Evolutionary conservation across 164 flowering plant species (phyloP).

Genomic region (Hamamelis virginiana): DNA sequence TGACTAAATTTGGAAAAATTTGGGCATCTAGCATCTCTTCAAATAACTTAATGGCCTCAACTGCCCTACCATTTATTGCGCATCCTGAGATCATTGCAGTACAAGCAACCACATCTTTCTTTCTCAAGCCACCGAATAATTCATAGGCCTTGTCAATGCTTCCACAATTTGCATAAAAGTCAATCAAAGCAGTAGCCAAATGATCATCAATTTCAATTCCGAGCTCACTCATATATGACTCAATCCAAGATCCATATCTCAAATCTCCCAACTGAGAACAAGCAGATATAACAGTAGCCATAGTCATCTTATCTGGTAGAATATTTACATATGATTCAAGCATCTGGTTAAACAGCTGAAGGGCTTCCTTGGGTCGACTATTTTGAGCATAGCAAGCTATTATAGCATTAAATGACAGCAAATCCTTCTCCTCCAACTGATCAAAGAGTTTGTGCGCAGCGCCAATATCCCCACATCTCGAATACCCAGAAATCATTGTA

Average conservation of each 20-base stretch:
- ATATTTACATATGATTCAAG: slow-evolving; percentile 10
- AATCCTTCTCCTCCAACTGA: slow-evolving; percentile 23
- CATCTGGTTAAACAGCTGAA: slow-evolving; percentile 28
- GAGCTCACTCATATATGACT: slow-evolving; percentile 18
- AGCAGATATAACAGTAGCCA: slow-evolving; percentile 35
- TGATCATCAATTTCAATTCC: slow-evolving; percentile 33
- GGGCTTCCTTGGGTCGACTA: slow-evolving; percentile 26
- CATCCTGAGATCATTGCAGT: slow-evolving; percentile 41
- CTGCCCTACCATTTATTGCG: slow-evolving; percentile 34
- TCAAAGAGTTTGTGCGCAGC: slow-evolving; percentile 31
- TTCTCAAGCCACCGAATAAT: slow-evolving; percentile 22
- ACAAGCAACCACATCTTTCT: slow-evolving; percentile 35
- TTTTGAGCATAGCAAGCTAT: slow-evolving; percentile 43
- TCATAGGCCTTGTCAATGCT: slow-evolving; percentile 32
- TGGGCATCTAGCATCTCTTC: slow-evolving; percentile 28
- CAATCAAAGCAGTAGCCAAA: slow-evolving; percentile 35
- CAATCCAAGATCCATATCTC: slow-evolving; percentile 28
- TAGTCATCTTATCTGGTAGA: slow-evolving; percentile 34
- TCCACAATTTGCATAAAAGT: slow-evolving; percentile 38
- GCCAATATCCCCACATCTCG: slow-evolving; percentile 28
- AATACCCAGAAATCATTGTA: slow-evolving; percentile 38
- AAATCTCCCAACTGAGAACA: slow-evolving; percentile 40
- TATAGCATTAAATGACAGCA: slow-evolving; percentile 31
- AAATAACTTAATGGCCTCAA: slow-evolving; percentile 27
- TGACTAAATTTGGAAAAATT: slow-evolving; percentile 29